phyloP scores from a whole-genome alignment of 805 yeast species.

The Schizosaccharomyces japonicus region DNA sequence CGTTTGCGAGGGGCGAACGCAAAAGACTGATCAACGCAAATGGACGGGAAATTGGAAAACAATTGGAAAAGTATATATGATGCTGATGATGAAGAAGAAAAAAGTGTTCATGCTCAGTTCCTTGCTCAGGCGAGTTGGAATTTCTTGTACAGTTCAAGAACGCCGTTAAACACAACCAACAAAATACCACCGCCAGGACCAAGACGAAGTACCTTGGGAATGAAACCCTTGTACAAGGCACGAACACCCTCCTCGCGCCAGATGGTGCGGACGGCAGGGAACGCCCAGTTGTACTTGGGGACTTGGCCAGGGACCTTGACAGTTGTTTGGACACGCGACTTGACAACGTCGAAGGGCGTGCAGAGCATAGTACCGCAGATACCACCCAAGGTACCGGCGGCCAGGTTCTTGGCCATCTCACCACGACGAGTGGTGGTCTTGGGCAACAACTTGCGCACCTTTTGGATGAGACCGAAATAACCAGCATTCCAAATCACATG shows the following conservation, averaged over 20 bases:
- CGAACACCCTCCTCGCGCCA: slow-evolving; percentile 75
- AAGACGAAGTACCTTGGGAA: slow-evolving; percentile 87
- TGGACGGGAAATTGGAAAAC: too few relatives aligned
- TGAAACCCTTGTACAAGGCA: slow-evolving; percentile 85
- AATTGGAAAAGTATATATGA: too few relatives aligned
- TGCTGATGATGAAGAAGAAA: too few relatives aligned
- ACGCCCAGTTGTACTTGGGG: slow-evolving; percentile 79
- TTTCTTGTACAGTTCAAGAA: not conserved
- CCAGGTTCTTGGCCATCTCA: slow-evolving; percentile 63
- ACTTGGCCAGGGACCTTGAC: slow-evolving; percentile 43
- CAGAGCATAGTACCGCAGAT: slow-evolving; percentile 83
- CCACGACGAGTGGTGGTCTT: slow-evolving; percentile 43
- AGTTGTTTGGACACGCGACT: slow-evolving; percentile 76
- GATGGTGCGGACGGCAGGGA: slow-evolving; percentile 52
- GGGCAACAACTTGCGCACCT: slow-evolving; percentile 59
- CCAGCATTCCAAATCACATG: slow-evolving; percentile 95
- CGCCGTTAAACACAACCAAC: slow-evolving; percentile 53
- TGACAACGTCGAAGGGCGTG: slow-evolving; percentile 89
- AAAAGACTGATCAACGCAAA: too few relatives aligned
- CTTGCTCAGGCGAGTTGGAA: too few relatives aligned
- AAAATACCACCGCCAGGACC: slow-evolving; percentile 99
- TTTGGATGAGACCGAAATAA: slow-evolving; percentile 84
- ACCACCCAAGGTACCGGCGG: slow-evolving; percentile 92
- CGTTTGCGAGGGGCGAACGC: too few relatives aligned
- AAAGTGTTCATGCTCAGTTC: too few relatives aligned